Percentiles rank a stretch among this genome's conserved stretches.
These are phyloP conservation scores for Drechslerella dactyloides DNA, from an alignment of 2,329 filamentous ascomycete species.

Conservation along the genomic window DNA sequence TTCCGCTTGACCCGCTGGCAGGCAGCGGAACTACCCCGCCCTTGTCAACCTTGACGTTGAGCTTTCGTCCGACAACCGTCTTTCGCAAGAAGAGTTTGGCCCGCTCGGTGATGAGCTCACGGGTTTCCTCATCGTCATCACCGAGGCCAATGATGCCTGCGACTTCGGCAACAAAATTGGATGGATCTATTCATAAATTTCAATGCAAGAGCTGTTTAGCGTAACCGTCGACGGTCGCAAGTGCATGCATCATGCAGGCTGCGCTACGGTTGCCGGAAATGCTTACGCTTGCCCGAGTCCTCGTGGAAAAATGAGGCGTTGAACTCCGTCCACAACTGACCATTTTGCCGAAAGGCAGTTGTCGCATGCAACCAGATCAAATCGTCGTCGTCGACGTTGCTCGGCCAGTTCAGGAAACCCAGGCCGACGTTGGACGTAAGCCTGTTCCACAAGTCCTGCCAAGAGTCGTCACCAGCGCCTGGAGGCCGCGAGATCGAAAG, in stretches of 20 bases:
- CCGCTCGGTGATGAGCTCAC: conserved; percentile 22
- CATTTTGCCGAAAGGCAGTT: conserved; percentile 29
- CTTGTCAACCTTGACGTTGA: conserved; percentile 35
- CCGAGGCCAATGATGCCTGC: conserved; percentile 30
- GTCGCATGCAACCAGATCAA: conserved; percentile 47
- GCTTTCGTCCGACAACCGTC: conserved; percentile 35
- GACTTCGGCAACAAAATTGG: conserved; percentile 32
- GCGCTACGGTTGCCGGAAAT: not conserved
- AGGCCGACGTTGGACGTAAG: conserved; percentile 39
- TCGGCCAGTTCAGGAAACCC: conserved; percentile 38
- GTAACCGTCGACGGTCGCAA: too few species aligned
- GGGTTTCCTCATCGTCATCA: conserved; percentile 42
- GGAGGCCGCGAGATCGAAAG: conserved; percentile 7
- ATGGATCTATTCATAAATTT: conserved; percentile 32
- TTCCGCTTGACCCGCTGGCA: conserved; percentile 32
- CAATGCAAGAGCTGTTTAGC: too few species aligned
- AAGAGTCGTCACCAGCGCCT: conserved; percentile 30
- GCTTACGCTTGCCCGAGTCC: conserved; percentile 32
- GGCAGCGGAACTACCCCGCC: conserved; percentile 24
- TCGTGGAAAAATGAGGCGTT: conserved; percentile 46
- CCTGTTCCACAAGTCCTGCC: conserved; percentile 45
- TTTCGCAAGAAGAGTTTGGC: conserved; percentile 35
- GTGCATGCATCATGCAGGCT: not conserved
- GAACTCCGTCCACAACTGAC: conserved; percentile 37
- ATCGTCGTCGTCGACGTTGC: conserved; percentile 27